Evolutionary conservation across 1,284 basidiomycete species (phyloP).

Genomic region (Bjerkandera adusta): DNA sequence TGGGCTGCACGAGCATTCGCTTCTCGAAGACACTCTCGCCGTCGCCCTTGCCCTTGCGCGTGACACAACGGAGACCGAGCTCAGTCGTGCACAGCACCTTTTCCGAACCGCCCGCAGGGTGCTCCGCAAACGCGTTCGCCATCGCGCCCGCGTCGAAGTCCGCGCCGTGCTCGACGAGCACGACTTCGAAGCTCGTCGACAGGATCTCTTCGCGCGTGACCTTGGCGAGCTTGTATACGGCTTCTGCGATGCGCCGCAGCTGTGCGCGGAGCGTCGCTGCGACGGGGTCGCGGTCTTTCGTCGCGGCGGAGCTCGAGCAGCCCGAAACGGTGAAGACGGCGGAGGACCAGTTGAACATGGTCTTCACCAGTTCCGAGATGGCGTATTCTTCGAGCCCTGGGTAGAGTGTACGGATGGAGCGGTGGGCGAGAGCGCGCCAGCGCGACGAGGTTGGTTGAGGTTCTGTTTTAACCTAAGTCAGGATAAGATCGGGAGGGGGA

Average conservation of each 20-base stretch:
- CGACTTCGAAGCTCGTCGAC: constrained; percentile 67
- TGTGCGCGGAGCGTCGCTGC: constrained; percentile 54
- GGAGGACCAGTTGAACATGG: constrained; percentile 66
- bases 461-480: constrained; percentile 37
- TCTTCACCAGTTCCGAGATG: constrained; percentile 62
- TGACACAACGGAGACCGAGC: constrained; percentile 62
- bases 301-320: constrained; percentile 37
- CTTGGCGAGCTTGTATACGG: constrained; percentile 56
- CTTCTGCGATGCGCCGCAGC: constrained; percentile 58
- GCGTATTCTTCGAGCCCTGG: constrained; percentile 64
- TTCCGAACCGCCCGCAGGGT: constrained; percentile 34
- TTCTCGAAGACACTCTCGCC: constrained; percentile 49
- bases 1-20: constrained; percentile 60
- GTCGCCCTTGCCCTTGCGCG: constrained; percentile 37
- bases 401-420: constrained; percentile 63
- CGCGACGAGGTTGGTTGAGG: constrained; percentile 73
- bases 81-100: constrained; percentile 66
- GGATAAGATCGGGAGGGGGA: constrained; percentile 10
- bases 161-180: constrained; percentile 51
- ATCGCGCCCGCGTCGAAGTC: constrained; percentile 50
- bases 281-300: constrained; percentile 34
- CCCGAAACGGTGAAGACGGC: constrained; percentile 66
- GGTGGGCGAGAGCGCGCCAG: constrained; percentile 70
- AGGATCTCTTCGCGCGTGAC: constrained; percentile 69
- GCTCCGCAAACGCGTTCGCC: constrained; percentile 65